phyloP scores from a whole-genome alignment of 371 early-diverging fungal species.

The Vairimorpha ceranae region DNA sequence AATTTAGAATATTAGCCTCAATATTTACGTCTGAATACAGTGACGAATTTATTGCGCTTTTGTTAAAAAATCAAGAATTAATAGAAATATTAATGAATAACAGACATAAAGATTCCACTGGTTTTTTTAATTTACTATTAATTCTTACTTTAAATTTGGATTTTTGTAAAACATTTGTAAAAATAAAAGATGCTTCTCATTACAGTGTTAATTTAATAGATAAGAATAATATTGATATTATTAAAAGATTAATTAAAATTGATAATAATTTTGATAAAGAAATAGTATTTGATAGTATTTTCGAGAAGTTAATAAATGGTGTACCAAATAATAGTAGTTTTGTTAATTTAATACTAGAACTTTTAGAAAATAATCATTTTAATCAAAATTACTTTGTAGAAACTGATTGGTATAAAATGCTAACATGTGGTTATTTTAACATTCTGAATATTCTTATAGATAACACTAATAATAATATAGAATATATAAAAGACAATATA shows the following conservation, averaged over 20 bases:
- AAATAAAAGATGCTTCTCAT: neutral
- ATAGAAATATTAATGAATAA: neutral
- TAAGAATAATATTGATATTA: neutral
- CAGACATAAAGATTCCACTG: neutral
- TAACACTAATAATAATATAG: conserved; percentile 21
- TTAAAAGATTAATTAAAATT: neutral
- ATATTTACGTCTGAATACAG: neutral
- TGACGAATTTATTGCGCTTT: conserved; percentile 19
- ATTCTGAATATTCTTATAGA: conserved; percentile 18
- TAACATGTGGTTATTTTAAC: neutral
- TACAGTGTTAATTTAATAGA: conserved; percentile 6
- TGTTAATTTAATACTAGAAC: neutral
- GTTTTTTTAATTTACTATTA: neutral
- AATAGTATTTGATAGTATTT: conserved; percentile 23
- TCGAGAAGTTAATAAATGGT: conserved; percentile 7
- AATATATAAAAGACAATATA: conserved; percentile 12
- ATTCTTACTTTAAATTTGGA: neutral
- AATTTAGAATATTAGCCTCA: neutral
- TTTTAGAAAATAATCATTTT: conserved; percentile 16
- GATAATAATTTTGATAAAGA: conserved; percentile 23
- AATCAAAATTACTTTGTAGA: conserved; percentile 39
- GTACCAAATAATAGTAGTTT: neutral
- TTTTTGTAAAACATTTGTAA: neutral
- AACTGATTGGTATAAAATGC: conserved; percentile 11
- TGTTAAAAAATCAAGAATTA: conserved; percentile 6